Base-by-base conservation (phyloP, 768 basidiomycete genomes). In the Boletus reticuloceps region DNA sequence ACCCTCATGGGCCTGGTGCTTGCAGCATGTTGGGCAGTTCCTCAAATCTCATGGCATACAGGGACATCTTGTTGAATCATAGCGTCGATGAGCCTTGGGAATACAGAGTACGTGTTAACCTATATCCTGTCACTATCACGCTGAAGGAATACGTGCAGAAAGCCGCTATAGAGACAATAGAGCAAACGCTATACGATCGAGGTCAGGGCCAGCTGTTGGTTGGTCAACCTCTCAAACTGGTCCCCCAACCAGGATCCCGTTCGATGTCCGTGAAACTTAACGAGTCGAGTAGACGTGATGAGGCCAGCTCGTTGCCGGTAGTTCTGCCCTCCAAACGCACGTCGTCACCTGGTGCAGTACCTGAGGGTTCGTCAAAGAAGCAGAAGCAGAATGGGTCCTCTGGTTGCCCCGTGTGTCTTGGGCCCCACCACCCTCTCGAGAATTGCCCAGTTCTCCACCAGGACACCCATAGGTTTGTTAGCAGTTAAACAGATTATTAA, bases 21-120 rank as follows among this genome's bases (percentile, higher is more conserved):
- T 92, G 90, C 64, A 65, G 64, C 22, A 89, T 92, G 89, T 82
- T 81, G 8, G 78, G 84, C 22, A 76, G 72, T 47, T 82, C 87
- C 17, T 78, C 82, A 53, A 82, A 89, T 65, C 75, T 92, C 20
- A 79, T 82, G 13, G 83, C 88, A 61, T 91, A 83, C 63, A 81
- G 89, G 42, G 75, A 79, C 44, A 84, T 89, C 73, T 69, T 91
- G 37, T 69, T 91, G 57, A 69, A 80, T 29, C 77, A 87, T 57
- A 75, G 79, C n/a, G 78, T 80, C 16, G 83, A 85, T 60, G 90
- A 92, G 59, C 75, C 87, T 42, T 77, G 80, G 63, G 83, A 86
- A 65, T 76, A 79, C 37, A 75, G 88, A 62, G 89, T 89, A 69
- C 22, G 67, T 61, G 74, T 72, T 25, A 4, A 53, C 19, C 16